Percentiles rank a stretch among this genome's conserved stretches.
phyloP scores from a whole-genome alignment of 192 early-diverging fungal species.

The Tieghemiomyces parasiticus region DNA sequence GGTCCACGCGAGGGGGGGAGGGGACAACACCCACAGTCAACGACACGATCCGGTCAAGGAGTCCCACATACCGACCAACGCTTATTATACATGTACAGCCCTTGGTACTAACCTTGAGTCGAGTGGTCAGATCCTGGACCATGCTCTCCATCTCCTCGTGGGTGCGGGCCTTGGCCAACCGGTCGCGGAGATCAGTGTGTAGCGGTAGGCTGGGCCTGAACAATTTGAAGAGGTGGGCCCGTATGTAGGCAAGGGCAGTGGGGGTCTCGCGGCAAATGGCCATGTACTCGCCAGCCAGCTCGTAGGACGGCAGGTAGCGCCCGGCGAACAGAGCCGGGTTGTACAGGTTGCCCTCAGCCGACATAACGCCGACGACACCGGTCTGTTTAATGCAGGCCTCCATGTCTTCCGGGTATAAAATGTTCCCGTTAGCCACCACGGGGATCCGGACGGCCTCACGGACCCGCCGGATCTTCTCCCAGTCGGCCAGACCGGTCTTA shows the following conservation, averaged over 20 bases:
- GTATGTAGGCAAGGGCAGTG: constrained; percentile 51
- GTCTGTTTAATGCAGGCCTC: constrained; percentile 69
- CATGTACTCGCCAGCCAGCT: constrained; percentile 78
- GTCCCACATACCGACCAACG: too few species aligned
- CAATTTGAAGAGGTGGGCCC: constrained; percentile 89
- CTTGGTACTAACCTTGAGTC: too few species aligned
- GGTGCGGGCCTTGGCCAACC: constrained; percentile 39
- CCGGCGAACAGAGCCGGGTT: constrained; percentile 81
- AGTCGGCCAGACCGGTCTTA: constrained; percentile 90
- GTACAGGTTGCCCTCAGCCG: constrained; percentile 69
- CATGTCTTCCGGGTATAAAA: constrained; percentile 83
- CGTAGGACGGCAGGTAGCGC: constrained; percentile 47
- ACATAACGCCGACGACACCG: constrained; percentile 89
- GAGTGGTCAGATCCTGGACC: constrained; percentile 35
- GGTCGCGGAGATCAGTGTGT: constrained; percentile 66
- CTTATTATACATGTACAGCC: too few species aligned
- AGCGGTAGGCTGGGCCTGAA: constrained; percentile 57
- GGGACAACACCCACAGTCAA: too few species aligned
- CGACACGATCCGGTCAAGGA: too few species aligned
- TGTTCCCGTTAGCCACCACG: constrained; percentile 97
- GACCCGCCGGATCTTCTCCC: constrained; percentile 79
- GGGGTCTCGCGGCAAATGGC: constrained; percentile 55
- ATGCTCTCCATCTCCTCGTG: constrained; percentile 44
- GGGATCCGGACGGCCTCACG: constrained; percentile 75
- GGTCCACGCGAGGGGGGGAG: too few species aligned